Evolutionary conservation across 768 basidiomycete species (phyloP).

Genomic region (Boletus coccyginus): DNA sequence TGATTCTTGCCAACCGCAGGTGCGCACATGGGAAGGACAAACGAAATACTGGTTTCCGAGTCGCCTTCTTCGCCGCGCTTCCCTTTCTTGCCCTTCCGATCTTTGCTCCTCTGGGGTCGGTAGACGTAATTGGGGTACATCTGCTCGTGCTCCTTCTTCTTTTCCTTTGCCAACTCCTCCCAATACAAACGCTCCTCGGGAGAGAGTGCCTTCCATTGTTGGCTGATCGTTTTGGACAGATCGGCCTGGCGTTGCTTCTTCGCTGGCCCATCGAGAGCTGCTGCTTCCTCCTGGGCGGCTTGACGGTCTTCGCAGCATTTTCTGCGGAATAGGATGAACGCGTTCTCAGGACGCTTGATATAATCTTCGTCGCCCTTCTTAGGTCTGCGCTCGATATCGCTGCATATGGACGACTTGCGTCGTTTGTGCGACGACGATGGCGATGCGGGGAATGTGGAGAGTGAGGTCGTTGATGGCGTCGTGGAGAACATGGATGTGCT

Average conservation of each 20-base stretch:
- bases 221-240: slow-evolving; percentile 78
- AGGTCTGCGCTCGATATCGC: slow-evolving; percentile 47
- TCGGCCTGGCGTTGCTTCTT: slow-evolving; percentile 80
- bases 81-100: slow-evolving; percentile 47
- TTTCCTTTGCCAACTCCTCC: slow-evolving; percentile 76
- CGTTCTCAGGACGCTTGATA: slow-evolving; percentile 81
- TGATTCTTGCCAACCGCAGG: slow-evolving; percentile 40
- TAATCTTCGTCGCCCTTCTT: slow-evolving; percentile 78
- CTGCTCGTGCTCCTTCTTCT: slow-evolving; percentile 75
- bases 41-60: slow-evolving; percentile 52
- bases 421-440: slow-evolving; percentile 45
- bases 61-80: slow-evolving; percentile 41
- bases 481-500: slow-evolving; percentile 42
- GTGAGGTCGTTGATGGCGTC: slow-evolving; percentile 33
- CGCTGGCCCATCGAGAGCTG: slow-evolving; percentile 34
- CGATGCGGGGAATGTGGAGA: slow-evolving; percentile 32
- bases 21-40: slow-evolving; percentile 39
- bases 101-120: slow-evolving; percentile 59
- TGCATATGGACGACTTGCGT: slow-evolving; percentile 48
- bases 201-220: slow-evolving; percentile 72
- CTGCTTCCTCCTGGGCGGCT: slow-evolving; percentile 48
- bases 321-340: slow-evolving; percentile 81
- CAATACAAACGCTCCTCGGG: slow-evolving; percentile 67
- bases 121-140: slow-evolving; percentile 79
- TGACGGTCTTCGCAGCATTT: slow-evolving; percentile 75